Evolutionary conservation across 805 yeast genomes (phyloP).

Genomic region (Jamesozyma gamospora): DNA sequence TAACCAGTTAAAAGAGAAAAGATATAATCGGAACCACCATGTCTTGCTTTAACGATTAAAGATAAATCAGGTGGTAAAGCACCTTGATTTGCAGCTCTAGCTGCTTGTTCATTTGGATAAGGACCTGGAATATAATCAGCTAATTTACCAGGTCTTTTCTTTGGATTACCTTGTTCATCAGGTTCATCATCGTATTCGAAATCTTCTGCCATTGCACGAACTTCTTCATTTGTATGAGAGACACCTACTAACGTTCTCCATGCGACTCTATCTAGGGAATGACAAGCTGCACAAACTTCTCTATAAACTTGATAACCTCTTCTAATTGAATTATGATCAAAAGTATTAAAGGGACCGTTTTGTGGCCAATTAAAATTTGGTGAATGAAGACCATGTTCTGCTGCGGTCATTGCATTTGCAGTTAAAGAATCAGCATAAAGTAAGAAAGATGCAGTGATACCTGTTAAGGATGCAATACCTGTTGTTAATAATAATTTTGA

Average conservation of each 20-base stretch:
- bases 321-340: conserved; percentile 92
- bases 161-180: conserved; percentile 96
- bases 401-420: conserved; percentile 95
- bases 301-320: conserved; percentile 98
- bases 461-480: conserved; percentile 49
- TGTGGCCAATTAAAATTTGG: conserved; percentile 92
- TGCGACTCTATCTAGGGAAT: conserved; percentile 90
- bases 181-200: conserved; percentile 98
- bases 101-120: conserved; percentile 96
- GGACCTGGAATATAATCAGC: conserved; percentile 94
- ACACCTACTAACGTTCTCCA: conserved; percentile 99
- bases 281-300: conserved; percentile 99
- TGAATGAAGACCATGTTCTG: conserved; percentile 97
- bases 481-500: conserved; percentile 47
- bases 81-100: conserved; percentile 99
- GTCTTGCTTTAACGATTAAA: conserved; percentile 95
- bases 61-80: conserved; percentile 98
- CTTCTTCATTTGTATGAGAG: conserved; percentile 84
- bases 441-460: conserved; percentile 71
- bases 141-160: conserved; percentile 95
- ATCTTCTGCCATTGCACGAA: conserved; percentile 87
- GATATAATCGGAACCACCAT: conserved; percentile 94
- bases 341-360: conserved; percentile 80
- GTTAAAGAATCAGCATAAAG: conserved; percentile 76
- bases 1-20: conserved; percentile 93